Percentiles rank a stretch among this genome's conserved stretches.
Conservation (phyloP, 2,329 filamentous ascomycete genomes). For the Venturia asperata region DNA sequence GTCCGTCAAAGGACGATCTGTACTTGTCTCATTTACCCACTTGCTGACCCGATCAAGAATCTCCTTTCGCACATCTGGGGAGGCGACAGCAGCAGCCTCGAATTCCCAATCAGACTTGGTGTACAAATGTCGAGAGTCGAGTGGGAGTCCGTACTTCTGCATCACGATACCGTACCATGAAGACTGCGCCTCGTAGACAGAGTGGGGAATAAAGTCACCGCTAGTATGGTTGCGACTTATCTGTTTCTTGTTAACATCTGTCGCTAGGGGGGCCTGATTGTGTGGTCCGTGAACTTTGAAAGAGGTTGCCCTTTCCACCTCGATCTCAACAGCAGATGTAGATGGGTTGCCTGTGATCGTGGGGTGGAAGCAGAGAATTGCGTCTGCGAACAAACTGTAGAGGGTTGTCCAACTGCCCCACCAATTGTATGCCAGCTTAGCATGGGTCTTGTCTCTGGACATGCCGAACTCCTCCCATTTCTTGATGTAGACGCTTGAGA, state of each 20-base stretch:
- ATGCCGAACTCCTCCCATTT: constrained; percentile 68
- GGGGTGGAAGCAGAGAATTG: constrained; percentile 71
- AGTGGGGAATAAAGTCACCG: constrained; percentile 60
- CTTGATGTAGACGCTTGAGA: constrained; percentile 58
- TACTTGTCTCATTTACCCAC: constrained; percentile 80
- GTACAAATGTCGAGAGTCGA: constrained; percentile 76
- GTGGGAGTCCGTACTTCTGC: constrained; percentile 73
- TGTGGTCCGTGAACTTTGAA: background rate
- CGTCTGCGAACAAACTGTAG: constrained; percentile 79
- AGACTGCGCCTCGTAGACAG: constrained; percentile 71
- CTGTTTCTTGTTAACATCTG: background rate
- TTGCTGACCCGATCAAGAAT: constrained; percentile 67
- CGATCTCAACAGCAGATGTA: background rate
- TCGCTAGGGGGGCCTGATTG: constrained; percentile 24
- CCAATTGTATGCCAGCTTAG: constrained; percentile 73
- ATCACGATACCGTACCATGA: constrained; percentile 73
- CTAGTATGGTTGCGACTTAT: background rate
- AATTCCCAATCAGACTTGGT: constrained; percentile 91
- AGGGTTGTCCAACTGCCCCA: constrained; percentile 77
- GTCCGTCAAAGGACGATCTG: constrained; percentile 70
- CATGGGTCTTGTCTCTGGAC: constrained; percentile 61
- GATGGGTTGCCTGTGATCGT: constrained; percentile 28
- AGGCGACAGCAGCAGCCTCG: constrained; percentile 74
- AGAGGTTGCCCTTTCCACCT: constrained; percentile 16
- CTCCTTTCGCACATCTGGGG: constrained; percentile 57